Base-by-base conservation (phyloP, 257 asterid genomes). In the Nyctanthes arbortristis region DNA sequence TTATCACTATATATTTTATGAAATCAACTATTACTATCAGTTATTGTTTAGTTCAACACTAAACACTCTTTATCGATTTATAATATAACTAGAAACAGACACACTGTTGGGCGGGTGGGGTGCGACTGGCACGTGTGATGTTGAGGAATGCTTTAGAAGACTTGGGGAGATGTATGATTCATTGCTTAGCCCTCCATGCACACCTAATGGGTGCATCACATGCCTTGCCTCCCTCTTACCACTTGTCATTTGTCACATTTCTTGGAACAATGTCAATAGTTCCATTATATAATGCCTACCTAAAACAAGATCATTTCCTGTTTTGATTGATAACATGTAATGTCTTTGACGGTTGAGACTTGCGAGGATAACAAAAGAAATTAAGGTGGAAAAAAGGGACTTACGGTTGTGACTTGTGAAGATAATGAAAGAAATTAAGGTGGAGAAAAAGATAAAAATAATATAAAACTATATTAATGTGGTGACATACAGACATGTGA, bases 121-220 rank as follows among this genome's bases (percentile, higher is more conserved):
- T n/a, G 24, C 13, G 3, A 8, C 59, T 52, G 2, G 13, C 59
- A 52, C 59, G 59, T 24, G 59, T 29, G 16, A 16, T 52, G 59
- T 52, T 52, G 59, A 22, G n/a, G 59, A 52, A 8, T 52, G 59
- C 24, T 22, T 52, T 52, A 31, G 59, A 52, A 52, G 59, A 20
- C 59, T 52, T 24, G 30, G 30, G 22, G 30, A 13, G 13, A 35
- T 35, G 1, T n/a, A 45, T 45, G 24, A 45, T 1, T 22, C 11
- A 43, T 24, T 16, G 54, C 22, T 24, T 24, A 43, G 3, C 25
- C n/a, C 55, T 45, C 25, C 55, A 45, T 45, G 55, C 31, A 52
- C 22, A 52, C 30, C 58, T 52, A 1, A 9, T 24, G 10, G 59
- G 4, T 20, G 59, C 59, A 52, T 52, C 59, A 52, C 59, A 31